A percentile compares a stretch with the other conserved stretches of the same genome.
phyloP scores from a whole-genome alignment of 179 eudicot species.

The Spinacia oleracea region DNA sequence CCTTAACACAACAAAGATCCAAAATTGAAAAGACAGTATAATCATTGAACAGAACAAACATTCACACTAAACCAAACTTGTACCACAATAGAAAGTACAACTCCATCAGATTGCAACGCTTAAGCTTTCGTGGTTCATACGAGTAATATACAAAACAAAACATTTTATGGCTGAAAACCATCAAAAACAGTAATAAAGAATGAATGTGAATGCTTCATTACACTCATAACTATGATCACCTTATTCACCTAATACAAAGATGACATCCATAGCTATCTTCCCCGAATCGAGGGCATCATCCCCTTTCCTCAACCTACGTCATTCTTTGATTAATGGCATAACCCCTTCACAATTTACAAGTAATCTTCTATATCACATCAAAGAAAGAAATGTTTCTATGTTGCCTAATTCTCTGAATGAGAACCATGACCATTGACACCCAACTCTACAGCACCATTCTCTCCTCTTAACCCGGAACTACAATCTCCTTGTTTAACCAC shows the following conservation, averaged over 20 bases:
- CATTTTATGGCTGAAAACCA: not conserved
- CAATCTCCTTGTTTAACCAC: conserved; percentile 40
- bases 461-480: conserved; percentile 33
- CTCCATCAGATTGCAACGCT: not conserved
- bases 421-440: conserved; percentile 47
- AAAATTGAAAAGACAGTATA: not conserved
- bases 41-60: not conserved
- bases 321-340: not conserved
- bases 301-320: not conserved
- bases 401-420: conserved; percentile 10
- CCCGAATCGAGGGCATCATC: conserved; percentile 1
- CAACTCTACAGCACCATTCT: conserved; percentile 35
- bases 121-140: not conserved
- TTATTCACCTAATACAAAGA: not conserved
- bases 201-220: not conserved
- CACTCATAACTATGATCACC: not conserved
- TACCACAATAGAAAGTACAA: not conserved
- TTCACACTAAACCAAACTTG: not conserved
- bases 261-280: conserved; percentile 4
- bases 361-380: not conserved
- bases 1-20: not conserved
- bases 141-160: conserved; percentile 13
- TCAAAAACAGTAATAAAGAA: conserved; percentile 5
- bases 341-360: not conserved
- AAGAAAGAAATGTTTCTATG: not conserved